Percentiles rank a stretch among this genome's conserved stretches.
Evolutionary conservation across 2,329 filamentous ascomycete species (phyloP).

Genomic region (Colletotrichum spaethianum): DNA sequence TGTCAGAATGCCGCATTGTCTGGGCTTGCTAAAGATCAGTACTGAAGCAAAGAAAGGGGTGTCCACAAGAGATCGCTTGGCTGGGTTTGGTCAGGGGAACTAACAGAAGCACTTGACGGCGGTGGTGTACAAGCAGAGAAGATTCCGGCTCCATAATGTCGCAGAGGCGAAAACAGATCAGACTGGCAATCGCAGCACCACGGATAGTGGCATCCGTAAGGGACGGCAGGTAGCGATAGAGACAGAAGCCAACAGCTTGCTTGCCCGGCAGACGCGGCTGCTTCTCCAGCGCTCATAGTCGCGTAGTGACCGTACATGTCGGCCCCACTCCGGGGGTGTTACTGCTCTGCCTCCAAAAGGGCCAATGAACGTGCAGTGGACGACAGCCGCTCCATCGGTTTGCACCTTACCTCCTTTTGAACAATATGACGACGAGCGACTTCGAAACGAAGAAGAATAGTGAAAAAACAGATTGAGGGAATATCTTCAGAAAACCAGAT

Average conservation of each 20-base stretch:
- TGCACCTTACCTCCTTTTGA: too few species aligned
- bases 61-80: not conserved
- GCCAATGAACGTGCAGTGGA: not conserved
- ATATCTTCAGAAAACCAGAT: not conserved
- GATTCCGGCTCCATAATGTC: not conserved
- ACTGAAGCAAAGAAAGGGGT: slow-evolving; percentile 70
- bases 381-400: not conserved
- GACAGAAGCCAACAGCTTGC: slow-evolving; percentile 22
- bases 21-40: slow-evolving; percentile 27
- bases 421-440: not conserved
- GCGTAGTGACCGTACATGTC: not conserved
- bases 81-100: not conserved
- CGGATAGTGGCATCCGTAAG: slow-evolving; percentile 13
- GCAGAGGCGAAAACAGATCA: slow-evolving; percentile 11
- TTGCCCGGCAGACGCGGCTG: not conserved
- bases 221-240: slow-evolving; percentile 34
- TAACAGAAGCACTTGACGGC: slow-evolving; percentile 31
- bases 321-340: not conserved
- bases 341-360: not conserved
- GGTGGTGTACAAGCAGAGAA: slow-evolving; percentile 27
- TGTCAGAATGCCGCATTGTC: slow-evolving; percentile 42
- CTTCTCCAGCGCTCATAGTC: not conserved
- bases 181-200: not conserved
- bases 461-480: too few species aligned
- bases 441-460: not conserved